phyloP scores from a whole-genome alignment of 805 yeast species.

The Yarrowia keelungensis region DNA sequence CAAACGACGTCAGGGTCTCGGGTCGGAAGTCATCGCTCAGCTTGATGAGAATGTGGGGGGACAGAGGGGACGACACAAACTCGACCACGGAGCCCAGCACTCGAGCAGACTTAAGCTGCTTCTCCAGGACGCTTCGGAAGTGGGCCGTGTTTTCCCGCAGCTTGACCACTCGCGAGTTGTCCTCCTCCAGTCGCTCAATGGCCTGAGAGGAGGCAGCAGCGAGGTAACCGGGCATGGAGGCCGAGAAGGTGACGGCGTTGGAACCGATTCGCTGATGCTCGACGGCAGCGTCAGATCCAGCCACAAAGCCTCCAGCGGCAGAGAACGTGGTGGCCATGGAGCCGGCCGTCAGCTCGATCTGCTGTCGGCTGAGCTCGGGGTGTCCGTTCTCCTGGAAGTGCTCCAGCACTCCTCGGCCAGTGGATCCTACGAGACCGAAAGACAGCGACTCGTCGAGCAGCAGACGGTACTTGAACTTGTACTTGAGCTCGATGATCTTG shows the following conservation, averaged over 20 bases:
- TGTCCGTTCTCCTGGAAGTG: slow-evolving; percentile 35
- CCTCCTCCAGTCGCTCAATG: slow-evolving; percentile 45
- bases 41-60: slow-evolving; percentile 75
- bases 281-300: slow-evolving; percentile 82
- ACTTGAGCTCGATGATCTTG: slow-evolving; percentile 72
- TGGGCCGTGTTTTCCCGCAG: slow-evolving; percentile 43
- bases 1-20: slow-evolving; percentile 43
- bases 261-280: slow-evolving; percentile 92
- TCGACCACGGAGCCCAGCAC: slow-evolving; percentile 14
- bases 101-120: slow-evolving; percentile 12
- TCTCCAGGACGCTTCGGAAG: slow-evolving; percentile 41
- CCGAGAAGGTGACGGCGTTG: slow-evolving; percentile 89
- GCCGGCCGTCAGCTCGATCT: slow-evolving; percentile 86
- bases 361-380: slow-evolving; percentile 63
- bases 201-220: slow-evolving; percentile 54
- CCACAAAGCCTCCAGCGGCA: slow-evolving; percentile 92
- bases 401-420: slow-evolving; percentile 88
- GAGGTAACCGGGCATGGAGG: slow-evolving; percentile 90
- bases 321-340: slow-evolving; percentile 82
- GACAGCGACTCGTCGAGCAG: slow-evolving; percentile 88
- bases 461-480: slow-evolving; percentile 82
- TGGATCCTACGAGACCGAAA: slow-evolving; percentile 80
- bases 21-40: slow-evolving; percentile 54
- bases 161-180: slow-evolving; percentile 44
- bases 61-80: slow-evolving; percentile 47